phyloP scores from a whole-genome alignment of 2,329 filamentous ascomycete species.

The Scleromitrula shiraiana region DNA sequence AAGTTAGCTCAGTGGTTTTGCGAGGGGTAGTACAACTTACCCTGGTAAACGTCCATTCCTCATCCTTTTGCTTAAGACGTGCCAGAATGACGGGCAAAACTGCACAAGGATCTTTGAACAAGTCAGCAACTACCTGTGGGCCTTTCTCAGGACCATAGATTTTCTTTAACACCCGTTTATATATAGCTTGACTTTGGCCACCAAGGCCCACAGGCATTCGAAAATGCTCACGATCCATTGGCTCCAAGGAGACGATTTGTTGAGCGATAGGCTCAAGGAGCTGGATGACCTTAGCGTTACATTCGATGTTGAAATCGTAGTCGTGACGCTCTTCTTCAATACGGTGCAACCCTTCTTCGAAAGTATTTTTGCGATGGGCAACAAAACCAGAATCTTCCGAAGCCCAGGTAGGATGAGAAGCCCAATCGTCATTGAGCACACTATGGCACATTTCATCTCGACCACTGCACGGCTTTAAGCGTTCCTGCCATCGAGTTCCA shows the following conservation, averaged over 20 bases:
- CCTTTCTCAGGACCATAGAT: slow-evolving; percentile 84
- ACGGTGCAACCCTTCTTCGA: slow-evolving; percentile 86
- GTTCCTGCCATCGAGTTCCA: slow-evolving; percentile 45
- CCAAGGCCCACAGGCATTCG: slow-evolving; percentile 76
- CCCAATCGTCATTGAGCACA: slow-evolving; percentile 96
- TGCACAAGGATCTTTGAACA: slow-evolving; percentile 75
- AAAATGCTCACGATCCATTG: slow-evolving; percentile 65
- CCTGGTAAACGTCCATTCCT: slow-evolving; percentile 94
- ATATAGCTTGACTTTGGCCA: slow-evolving; percentile 91
- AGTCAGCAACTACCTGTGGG: slow-evolving; percentile 74
- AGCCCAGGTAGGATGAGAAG: slow-evolving; percentile 96
- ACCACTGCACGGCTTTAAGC: slow-evolving; percentile 84
- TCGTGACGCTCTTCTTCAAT: slow-evolving; percentile 98
- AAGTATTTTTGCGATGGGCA: slow-evolving; percentile 92
- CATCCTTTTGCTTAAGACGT: slow-evolving; percentile 88
- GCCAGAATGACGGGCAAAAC: slow-evolving; percentile 85
- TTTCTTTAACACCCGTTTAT: slow-evolving; percentile 95
- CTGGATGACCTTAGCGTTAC: slow-evolving; percentile 89
- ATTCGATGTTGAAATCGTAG: slow-evolving; percentile 97
- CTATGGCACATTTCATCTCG: slow-evolving; percentile 90
- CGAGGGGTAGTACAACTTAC: slow-evolving; percentile 25
- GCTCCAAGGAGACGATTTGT: slow-evolving; percentile 72
- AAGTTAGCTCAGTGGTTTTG: slow-evolving; percentile 1
- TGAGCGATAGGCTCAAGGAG: slow-evolving; percentile 90
- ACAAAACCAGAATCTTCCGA: slow-evolving; percentile 98